Base-by-base conservation (phyloP, 257 asterid species). In the Parsonsia alboflavescens region DNA sequence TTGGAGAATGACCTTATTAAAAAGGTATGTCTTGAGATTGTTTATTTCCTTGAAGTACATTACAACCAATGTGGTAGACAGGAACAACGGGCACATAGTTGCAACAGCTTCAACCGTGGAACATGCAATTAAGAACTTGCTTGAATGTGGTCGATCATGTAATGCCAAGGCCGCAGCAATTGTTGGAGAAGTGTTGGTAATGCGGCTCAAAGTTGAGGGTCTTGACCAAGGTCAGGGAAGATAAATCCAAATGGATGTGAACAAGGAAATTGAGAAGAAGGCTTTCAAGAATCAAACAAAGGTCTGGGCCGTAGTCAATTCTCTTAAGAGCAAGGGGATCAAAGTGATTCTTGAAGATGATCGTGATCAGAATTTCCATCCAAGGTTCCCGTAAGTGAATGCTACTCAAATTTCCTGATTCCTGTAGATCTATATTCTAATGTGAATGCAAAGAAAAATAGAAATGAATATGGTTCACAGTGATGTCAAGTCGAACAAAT, bases 141-240 rank as follows among this genome's bases (percentile, higher is more conserved):
- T 91, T 17, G 98, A 91, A 79, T 91, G 97, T 58, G 93, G 98
- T 10, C 88, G 96, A 45, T 75, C 88, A 58, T 91, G 97, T 86
- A 93, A 90, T 17, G 97, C 97, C 2, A 93, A 91, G 77, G 97
- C 98, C 0, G 97, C 98, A 44, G 82, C 89, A 6, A 84, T 88
- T 39, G 97, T 93, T 49, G 98, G 97, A 52, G 98, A 93, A 77
- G 97, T 91, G 44, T 82, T 93, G 78, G 98, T 97, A 3, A 91
- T 87, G 96, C 83, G 98, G 58, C 90, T 93, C 66, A 84, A 86
- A 73, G 94, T 89, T 28, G 98, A 90, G 72, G 98, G 93, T 19
- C 93, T 92, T 56, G 96, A 90, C 69, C 90, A 88, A 3, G 98
- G 98, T 48, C 90, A 85, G 64, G 97, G 91, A 45, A 76, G 83